These are phyloP conservation scores for Graphilbum sp. DNA, from an alignment of 2,329 filamentous ascomycete genomes.

Conservation along the genomic window DNA sequence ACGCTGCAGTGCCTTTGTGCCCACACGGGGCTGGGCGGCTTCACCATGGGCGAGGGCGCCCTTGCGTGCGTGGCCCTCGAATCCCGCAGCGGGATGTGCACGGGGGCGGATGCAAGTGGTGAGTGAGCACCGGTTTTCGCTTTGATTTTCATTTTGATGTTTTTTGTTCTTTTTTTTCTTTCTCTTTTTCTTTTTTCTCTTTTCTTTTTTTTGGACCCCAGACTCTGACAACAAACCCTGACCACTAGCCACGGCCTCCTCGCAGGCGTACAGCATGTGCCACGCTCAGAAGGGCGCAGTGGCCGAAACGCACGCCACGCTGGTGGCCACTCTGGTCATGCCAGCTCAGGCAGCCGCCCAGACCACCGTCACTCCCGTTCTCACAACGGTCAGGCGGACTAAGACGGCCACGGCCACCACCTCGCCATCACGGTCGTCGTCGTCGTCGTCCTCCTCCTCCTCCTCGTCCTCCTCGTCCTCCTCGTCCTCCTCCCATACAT, in stretches of 20 bases:
- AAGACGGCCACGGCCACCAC: not conserved
- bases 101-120: conserved; percentile 24
- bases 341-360: not conserved
- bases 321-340: not conserved
- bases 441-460: conserved; percentile 27
- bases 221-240: too few relatives aligned
- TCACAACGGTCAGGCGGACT: not conserved
- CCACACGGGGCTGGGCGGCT: conserved; percentile 39
- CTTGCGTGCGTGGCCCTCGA: conserved; percentile 49
- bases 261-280: not conserved
- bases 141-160: too few relatives aligned
- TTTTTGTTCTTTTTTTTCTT: too few relatives aligned
- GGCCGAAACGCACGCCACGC: not conserved
- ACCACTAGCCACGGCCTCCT: not conserved
- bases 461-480: not conserved
- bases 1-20: conserved; percentile 49
- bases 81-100: conserved; percentile 32
- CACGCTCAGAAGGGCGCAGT: not conserved
- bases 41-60: conserved; percentile 56
- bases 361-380: not conserved
- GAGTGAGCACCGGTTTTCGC: conserved; percentile 13
- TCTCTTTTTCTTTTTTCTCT: too few relatives aligned
- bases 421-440: conserved; percentile 3
- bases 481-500: too few relatives aligned
- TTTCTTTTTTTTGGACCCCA: too few relatives aligned